Conservation (phyloP, 345 rosid genomes). For the Trapa bicornis region DNA sequence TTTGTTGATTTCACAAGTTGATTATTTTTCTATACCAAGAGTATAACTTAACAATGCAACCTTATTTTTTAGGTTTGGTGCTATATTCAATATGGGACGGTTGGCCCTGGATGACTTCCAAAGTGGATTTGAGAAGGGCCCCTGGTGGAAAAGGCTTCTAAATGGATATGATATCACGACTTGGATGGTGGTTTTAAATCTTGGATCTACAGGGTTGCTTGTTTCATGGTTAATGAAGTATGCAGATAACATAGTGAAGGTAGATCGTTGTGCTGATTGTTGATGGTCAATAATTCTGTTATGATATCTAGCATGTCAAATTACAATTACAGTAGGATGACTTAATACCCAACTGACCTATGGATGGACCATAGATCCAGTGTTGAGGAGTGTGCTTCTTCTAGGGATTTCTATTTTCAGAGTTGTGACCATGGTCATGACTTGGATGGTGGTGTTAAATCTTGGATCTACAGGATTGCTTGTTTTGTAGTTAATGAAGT, state of each 20-base stretch:
- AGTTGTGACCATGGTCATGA: slow-evolving; percentile 25
- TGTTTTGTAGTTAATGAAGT: slow-evolving; percentile 85
- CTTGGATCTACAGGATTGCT: slow-evolving; percentile 71
- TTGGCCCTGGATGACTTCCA: slow-evolving; percentile 79
- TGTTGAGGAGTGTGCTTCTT: not conserved
- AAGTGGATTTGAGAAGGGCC: slow-evolving; percentile 80
- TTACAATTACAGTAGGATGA: not conserved
- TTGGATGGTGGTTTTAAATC: slow-evolving; percentile 76
- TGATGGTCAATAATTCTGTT: not conserved
- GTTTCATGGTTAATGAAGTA: slow-evolving; percentile 91
- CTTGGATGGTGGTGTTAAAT: slow-evolving; percentile 80
- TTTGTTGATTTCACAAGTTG: not conserved
- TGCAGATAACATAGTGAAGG: slow-evolving; percentile 95
- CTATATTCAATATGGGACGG: slow-evolving; percentile 69
- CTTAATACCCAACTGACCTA: not conserved
- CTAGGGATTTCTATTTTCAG: not conserved
- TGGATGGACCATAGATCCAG: not conserved
- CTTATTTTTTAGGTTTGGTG: slow-evolving; percentile 45
- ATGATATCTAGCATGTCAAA: not conserved
- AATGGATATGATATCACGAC: slow-evolving; percentile 68
- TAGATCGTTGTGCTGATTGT: slow-evolving; percentile 12
- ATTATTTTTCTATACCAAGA: not conserved
- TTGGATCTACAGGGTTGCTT: slow-evolving; percentile 67
- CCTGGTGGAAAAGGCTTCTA: slow-evolving; percentile 84
- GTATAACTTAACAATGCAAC: not conserved